A percentile compares a stretch with the other conserved stretches of the same genome.
Conservation (phyloP, 306 rosid species). For the Malus sieversii region DNA sequence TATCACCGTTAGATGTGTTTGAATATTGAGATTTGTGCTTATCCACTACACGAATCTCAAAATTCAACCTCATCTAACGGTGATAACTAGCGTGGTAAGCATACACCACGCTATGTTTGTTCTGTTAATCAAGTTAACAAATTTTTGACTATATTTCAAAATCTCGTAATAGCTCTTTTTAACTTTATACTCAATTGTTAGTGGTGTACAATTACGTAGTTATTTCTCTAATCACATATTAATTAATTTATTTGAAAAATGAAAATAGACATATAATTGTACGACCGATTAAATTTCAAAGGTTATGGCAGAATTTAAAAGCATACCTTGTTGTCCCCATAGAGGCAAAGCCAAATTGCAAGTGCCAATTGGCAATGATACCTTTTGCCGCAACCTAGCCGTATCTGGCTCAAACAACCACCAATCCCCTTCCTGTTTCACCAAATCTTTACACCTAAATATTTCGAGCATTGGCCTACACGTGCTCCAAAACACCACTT, state of each 20-base stretch:
- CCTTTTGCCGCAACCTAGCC: conserved; percentile 50
- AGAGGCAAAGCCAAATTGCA: conserved; percentile 82
- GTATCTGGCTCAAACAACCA: conserved; percentile 63
- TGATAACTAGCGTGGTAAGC: too few species aligned
- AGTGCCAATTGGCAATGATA: conserved; percentile 73
- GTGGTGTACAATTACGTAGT: too few species aligned
- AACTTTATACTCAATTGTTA: background rate
- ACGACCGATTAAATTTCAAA: background rate
- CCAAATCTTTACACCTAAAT: conserved; percentile 69
- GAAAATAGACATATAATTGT: background rate
- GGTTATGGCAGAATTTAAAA: background rate
- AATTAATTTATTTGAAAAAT: too few species aligned
- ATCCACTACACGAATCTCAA: too few species aligned
- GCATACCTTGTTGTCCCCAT: conserved; percentile 89
- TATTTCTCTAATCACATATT: too few species aligned
- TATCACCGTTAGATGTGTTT: too few species aligned
- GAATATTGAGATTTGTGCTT: too few species aligned
- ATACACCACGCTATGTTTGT: too few species aligned
- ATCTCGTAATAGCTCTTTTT: background rate
- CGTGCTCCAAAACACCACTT: conserved; percentile 63
- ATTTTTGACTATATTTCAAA: too few species aligned
- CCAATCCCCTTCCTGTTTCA: conserved; percentile 61
- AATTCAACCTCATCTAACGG: too few species aligned
- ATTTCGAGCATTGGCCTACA: conserved; percentile 90
- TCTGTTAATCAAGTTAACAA: background rate